Percentiles rank a stretch among this genome's conserved stretches.
phyloP scores from a whole-genome alignment of 306 rosid genomes.

The Adenanthera pavonina region DNA sequence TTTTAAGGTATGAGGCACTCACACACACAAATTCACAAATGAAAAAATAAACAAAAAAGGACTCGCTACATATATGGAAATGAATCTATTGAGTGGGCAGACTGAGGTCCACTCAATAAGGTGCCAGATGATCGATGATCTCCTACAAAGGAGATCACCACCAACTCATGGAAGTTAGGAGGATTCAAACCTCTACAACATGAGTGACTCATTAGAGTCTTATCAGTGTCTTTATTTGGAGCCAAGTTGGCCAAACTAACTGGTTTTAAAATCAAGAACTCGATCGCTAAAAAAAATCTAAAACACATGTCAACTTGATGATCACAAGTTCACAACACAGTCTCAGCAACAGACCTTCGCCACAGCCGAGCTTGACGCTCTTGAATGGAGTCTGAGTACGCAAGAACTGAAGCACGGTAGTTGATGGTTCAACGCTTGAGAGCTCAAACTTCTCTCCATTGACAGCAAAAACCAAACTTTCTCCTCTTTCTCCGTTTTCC shows the following conservation, averaged over 20 bases:
- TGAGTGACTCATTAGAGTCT: too few relatives aligned
- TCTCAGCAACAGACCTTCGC: constrained; percentile 60
- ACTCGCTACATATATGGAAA: too few relatives aligned
- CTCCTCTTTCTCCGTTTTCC: constrained; percentile 41
- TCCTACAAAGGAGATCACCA: too few relatives aligned
- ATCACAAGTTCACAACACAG: neutral
- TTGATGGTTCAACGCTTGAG: constrained; percentile 54
- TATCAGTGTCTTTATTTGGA: neutral
- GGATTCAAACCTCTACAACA: too few relatives aligned
- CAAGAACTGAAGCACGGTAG: constrained; percentile 60
- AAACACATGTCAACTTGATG: neutral
- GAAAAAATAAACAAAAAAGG: too few relatives aligned
- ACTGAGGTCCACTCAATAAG: too few relatives aligned
- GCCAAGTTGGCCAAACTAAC: neutral
- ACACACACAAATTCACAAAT: too few relatives aligned
- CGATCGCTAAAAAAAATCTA: neutral
- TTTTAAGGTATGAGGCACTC: too few relatives aligned
- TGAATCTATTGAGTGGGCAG: too few relatives aligned
- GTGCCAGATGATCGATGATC: too few relatives aligned
- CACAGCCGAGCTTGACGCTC: constrained; percentile 88
- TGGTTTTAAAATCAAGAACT: neutral
- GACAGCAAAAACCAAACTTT: constrained; percentile 53
- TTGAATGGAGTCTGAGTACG: constrained; percentile 61
- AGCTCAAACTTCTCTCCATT: constrained; percentile 61
- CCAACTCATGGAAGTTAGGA: too few relatives aligned